Base-by-base conservation (phyloP, 2,329 filamentous ascomycete species). In the Ambrosiella xylebori region DNA sequence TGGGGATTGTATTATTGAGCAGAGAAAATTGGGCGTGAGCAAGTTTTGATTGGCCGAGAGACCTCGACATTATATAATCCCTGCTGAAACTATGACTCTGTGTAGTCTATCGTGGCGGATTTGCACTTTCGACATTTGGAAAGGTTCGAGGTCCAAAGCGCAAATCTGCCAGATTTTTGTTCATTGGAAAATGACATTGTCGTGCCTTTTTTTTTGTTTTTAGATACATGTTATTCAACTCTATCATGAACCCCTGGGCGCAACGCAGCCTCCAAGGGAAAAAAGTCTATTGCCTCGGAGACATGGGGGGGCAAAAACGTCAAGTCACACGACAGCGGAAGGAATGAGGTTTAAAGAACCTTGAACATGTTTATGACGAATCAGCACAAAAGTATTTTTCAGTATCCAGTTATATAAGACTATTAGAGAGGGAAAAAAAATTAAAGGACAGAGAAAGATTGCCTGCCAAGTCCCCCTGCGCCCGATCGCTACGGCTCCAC, bases 41-140 rank as follows among this genome's bases (percentile, higher is more conserved):
- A 73, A 73, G 71, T 73, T 73, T 73, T 71, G 67, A 73, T 73
- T 73, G 71, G 47, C 47, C 35, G 47, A 19, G 47, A 9, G 47
- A n/a, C 39, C n/a, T n/a, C 39, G 11, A 12, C 6, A 8, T 7
- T 6, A n/a, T 12, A 7, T 27, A 12, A 19, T 12, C 15, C 13
- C 7, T 27, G 35, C 49, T 41, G 39, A 41, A 41, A 41, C 39
- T 41, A n/a, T 3, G n/a, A 41, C 39, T n/a, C 39, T 41, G 6
- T 11, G 11, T 12, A 9, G n/a, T 12, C 11, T 12, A 41, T 12
- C 2, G 39, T n/a, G n/a, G 39, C 39, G 39, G n/a, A 12, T 12
- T 11, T 12, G n/a, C 11, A n/a, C 6, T 41, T 41, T n/a, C 11
- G n/a, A n/a, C n/a, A 6, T 41, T 41, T 41, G 39, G 39, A 41